Evolutionary conservation across 495 filamentous ascomycete species (phyloP), one percentile per base, ranked within the genome.

Genomic region (Margaritispora aquatica): DNA sequence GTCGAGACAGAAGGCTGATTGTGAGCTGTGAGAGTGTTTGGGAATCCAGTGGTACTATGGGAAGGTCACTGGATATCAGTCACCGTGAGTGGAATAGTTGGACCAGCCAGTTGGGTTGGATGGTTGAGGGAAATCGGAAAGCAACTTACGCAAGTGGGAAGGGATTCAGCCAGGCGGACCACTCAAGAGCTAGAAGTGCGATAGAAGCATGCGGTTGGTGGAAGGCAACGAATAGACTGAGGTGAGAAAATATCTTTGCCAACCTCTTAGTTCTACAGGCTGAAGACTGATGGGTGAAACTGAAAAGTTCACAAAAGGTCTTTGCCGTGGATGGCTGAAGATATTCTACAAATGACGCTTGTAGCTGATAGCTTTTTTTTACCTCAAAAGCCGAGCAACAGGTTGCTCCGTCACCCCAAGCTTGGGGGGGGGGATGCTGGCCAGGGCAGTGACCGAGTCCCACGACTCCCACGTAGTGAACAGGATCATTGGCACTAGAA

Each of bases 41-140:
- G 20, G 19, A 31, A 15, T 21, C 26, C 55, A 36, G 21, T 63
- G 64, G 60, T 62, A 57, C 65, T 67, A 57, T 31, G 21, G 29
- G 26, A 21, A 49, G 54, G 59, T 64, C 65, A 67, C 55, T 64
- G 61, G 61, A 62, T 60, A 13, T 62, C 47, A 59, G 57, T 44
- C 54, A 21, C 36, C 61, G 58, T 19, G 4, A 24, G 47, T 26
- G 4, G 47, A 23, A 3, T 23, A 23, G 13, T 24, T 3, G 20
- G 47, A 50, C 10, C 38, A 44, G 38, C 38, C 17, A 44, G 7
- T 44, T 50, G 47, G 13, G 24, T 4, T 11, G 24, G 24, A 50
- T 2, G 20, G 26, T 50, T 19, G 24, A 50, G 8, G 46, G 24
- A n/a, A 20, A 59, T 59, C 17, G 29, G 34, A 27, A 21, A 47